Percentiles rank a stretch among this genome's conserved stretches.
These are phyloP conservation scores for Turnera subulata DNA, from an alignment of 345 rosid genomes.

Conservation along the genomic window DNA sequence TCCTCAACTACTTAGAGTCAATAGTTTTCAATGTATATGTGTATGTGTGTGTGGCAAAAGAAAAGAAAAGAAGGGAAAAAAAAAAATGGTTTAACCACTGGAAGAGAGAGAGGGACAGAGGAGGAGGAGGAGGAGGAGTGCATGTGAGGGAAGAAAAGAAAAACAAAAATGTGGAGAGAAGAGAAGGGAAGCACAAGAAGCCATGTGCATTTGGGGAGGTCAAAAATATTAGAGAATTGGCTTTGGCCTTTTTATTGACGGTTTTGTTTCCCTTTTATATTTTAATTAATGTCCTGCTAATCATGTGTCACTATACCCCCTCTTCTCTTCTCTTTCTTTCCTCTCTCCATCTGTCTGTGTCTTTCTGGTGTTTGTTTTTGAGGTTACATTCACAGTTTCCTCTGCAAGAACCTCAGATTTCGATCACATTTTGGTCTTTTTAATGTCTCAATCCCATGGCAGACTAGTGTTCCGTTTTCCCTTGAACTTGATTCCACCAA, in stretches of 20 bases:
- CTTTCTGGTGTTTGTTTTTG: constrained; percentile 8
- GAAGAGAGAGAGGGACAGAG: constrained; percentile 21
- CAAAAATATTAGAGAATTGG: constrained; percentile 47
- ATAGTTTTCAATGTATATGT: constrained; percentile 34
- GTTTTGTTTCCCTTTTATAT: constrained; percentile 11
- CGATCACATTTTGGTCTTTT: not conserved
- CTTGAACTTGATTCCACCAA: not conserved
- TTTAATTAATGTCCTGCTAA: not conserved
- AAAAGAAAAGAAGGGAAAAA: not conserved
- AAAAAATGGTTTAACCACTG: constrained; percentile 17
- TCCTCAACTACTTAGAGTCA: constrained; percentile 38
- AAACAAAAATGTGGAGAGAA: constrained; percentile 23
- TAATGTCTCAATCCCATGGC: not conserved
- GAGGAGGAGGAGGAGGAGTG: constrained; percentile 17
- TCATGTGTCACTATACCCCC: not conserved
- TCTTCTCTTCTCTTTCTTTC: constrained; percentile 6
- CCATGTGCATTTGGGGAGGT: constrained; percentile 64
- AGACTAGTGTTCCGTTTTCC: not conserved
- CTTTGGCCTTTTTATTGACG: constrained; percentile 15
- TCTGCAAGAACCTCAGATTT: constrained; percentile 5
- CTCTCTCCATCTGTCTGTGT: too few relatives aligned
- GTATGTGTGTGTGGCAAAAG: constrained; percentile 8
- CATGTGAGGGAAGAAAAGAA: constrained; percentile 46
- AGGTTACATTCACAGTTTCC: constrained; percentile 24
- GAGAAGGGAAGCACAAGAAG: constrained; percentile 36